Percentiles rank a stretch among this genome's conserved stretches.
phyloP scores from a whole-genome alignment of 257 asterid species.

The Solanum piurae region DNA sequence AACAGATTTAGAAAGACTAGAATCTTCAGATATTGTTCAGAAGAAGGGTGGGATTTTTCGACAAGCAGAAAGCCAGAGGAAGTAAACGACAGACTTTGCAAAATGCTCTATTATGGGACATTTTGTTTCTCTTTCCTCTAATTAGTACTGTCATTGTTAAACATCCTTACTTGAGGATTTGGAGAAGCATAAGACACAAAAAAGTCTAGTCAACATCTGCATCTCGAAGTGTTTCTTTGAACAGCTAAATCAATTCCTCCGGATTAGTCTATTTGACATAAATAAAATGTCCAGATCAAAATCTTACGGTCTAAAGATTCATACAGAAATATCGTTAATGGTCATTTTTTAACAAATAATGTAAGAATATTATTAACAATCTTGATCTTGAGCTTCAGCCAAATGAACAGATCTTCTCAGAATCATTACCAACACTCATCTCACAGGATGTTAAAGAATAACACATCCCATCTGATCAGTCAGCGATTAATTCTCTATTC shows the following conservation, averaged over 20 bases:
- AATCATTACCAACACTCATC: neutral
- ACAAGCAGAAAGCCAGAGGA: neutral
- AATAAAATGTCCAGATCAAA: neutral
- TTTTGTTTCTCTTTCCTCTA: neutral
- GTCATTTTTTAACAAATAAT: neutral
- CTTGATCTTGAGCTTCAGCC: neutral
- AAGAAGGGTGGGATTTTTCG: neutral
- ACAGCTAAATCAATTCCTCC: neutral
- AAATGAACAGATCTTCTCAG: neutral
- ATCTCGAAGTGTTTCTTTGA: neutral
- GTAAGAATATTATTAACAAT: neutral
- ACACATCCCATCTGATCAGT: neutral
- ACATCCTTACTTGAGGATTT: neutral
- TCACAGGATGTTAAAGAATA: neutral
- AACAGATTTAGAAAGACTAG: neutral
- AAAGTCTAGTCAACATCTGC: neutral
- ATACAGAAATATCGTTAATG: neutral
- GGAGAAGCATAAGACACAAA: neutral
- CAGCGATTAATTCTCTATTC: neutral
- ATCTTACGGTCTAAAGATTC: neutral
- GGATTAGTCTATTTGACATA: neutral
- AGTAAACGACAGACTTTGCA: neutral
- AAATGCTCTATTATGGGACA: neutral
- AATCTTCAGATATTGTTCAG: constrained; percentile 24
- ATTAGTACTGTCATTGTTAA: neutral